These are phyloP conservation scores for Bryum argenteum DNA, from an alignment of 225 moss, liverwort and hornwort genomes.

Conservation along the genomic window DNA sequence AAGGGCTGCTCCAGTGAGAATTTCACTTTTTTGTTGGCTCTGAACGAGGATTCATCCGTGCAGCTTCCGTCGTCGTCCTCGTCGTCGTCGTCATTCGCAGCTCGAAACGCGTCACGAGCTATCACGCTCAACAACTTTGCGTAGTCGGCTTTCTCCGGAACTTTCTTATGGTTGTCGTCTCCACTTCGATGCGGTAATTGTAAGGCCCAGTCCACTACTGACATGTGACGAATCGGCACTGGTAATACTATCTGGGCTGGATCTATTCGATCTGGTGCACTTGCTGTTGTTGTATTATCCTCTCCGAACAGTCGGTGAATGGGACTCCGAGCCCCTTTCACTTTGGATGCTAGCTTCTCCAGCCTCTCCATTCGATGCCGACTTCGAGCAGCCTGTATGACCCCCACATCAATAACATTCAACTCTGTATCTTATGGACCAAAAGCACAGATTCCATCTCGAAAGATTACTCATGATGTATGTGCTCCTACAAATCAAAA, in stretches of 20 bases:
- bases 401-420: no score
- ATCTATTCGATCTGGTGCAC: constrained; percentile 11
- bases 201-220: constrained; percentile 62
- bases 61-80: background rate
- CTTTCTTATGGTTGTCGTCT: background rate
- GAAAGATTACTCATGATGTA: no score
- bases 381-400: background rate
- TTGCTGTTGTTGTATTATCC: background rate
- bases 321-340: constrained; percentile 21
- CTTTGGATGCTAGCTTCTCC: constrained; percentile 1
- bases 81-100: background rate
- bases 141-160: constrained; percentile 16
- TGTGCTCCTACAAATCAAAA: no score
- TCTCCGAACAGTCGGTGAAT: background rate
- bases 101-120: constrained; percentile 42
- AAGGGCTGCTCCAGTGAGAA: constrained; percentile 6
- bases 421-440: no score
- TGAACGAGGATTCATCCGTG: constrained; percentile 9
- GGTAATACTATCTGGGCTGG: background rate
- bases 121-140: constrained; percentile 32
- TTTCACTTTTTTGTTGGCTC: constrained; percentile 27
- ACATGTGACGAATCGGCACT: constrained; percentile 32
- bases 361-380: constrained; percentile 1
- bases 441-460: no score
- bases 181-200: constrained; percentile 38